These are phyloP conservation scores for Phaeophleospora eucalypticola DNA, from an alignment of 2,329 filamentous ascomycete species.

Conservation along the genomic window DNA sequence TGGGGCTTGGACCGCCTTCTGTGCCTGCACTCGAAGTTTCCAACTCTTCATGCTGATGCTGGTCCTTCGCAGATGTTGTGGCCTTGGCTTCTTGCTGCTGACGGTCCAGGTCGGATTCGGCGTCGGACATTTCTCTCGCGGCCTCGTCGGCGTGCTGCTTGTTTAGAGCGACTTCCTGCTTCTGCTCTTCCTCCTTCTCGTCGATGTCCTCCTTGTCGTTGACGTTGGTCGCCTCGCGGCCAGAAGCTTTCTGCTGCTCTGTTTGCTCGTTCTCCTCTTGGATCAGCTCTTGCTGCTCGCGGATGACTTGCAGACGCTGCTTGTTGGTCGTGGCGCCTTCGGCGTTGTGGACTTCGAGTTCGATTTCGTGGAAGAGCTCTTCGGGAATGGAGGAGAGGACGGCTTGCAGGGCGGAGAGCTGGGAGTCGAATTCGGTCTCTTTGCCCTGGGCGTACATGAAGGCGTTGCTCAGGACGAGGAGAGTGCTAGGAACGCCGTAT, in stretches of 20 bases:
- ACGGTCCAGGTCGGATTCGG: slow-evolving; percentile 21
- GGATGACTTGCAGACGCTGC: slow-evolving; percentile 94
- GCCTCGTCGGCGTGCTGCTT: slow-evolving; percentile 14
- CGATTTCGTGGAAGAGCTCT: slow-evolving; percentile 98
- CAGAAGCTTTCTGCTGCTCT: slow-evolving; percentile 70
- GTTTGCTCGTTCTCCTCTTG: slow-evolving; percentile 95
- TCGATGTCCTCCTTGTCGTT: slow-evolving; percentile 91
- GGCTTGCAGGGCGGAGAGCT: slow-evolving; percentile 88
- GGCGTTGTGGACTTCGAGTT: slow-evolving; percentile 93
- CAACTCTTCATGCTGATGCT: not conserved
- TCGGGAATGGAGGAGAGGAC: slow-evolving; percentile 94
- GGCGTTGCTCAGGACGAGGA: slow-evolving; percentile 92
- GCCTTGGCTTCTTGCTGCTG: slow-evolving; percentile 20
- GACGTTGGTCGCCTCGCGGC: slow-evolving; percentile 43
- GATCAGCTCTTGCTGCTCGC: slow-evolving; percentile 97
- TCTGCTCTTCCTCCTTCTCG: slow-evolving; percentile 67
- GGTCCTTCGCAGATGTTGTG: not conserved
- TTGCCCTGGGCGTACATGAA: slow-evolving; percentile 94
- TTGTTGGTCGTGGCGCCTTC: slow-evolving; percentile 98
- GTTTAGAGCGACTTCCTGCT: slow-evolving; percentile 27
- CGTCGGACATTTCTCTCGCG: slow-evolving; percentile 20
- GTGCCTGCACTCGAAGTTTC: not conserved
- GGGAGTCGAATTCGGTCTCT: slow-evolving; percentile 75
- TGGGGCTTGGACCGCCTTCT: not conserved
- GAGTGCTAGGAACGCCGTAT: slow-evolving; percentile 91